These are phyloP conservation scores for Saccharomyces hybrid DNA, from an alignment of 1,139 yeast genomes.

Conservation along the genomic window DNA sequence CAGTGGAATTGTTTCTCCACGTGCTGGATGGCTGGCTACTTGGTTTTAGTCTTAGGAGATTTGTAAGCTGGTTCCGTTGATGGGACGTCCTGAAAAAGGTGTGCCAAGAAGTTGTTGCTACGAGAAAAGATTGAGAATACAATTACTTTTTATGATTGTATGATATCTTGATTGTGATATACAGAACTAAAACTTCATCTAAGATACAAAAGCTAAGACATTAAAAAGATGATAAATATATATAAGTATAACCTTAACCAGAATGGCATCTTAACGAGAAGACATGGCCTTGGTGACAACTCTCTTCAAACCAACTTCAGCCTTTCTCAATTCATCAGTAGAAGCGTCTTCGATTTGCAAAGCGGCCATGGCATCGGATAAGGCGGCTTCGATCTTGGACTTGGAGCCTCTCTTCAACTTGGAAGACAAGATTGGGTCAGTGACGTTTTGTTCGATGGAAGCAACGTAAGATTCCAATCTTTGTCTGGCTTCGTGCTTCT, in stretches of 20 bases:
- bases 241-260: slow-evolving; percentile 9
- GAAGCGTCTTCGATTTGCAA: slow-evolving; percentile 94
- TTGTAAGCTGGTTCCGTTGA: no score
- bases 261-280: slow-evolving; percentile 63
- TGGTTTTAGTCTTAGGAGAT: no score
- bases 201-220: slow-evolving; percentile 4
- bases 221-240: not conserved
- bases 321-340: slow-evolving; percentile 98
- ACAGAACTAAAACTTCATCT: slow-evolving; percentile 3
- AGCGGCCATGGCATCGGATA: slow-evolving; percentile 97
- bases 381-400: slow-evolving; percentile 97
- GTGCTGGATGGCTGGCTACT: no score
- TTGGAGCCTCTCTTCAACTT: slow-evolving; percentile 97
- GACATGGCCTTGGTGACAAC: slow-evolving; percentile 99
- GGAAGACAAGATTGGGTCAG: slow-evolving; percentile 97
- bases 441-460: slow-evolving; percentile 91
- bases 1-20: no score
- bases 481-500: slow-evolving; percentile 99
- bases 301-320: slow-evolving; percentile 98
- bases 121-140: no score
- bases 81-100: no score
- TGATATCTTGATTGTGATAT: not conserved
- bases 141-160: not conserved
- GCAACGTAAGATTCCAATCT: slow-evolving; percentile 98
- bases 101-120: no score